These are phyloP conservation scores for Pseudopithomyces maydicus DNA, from an alignment of 2,329 filamentous ascomycete genomes.

Conservation along the genomic window DNA sequence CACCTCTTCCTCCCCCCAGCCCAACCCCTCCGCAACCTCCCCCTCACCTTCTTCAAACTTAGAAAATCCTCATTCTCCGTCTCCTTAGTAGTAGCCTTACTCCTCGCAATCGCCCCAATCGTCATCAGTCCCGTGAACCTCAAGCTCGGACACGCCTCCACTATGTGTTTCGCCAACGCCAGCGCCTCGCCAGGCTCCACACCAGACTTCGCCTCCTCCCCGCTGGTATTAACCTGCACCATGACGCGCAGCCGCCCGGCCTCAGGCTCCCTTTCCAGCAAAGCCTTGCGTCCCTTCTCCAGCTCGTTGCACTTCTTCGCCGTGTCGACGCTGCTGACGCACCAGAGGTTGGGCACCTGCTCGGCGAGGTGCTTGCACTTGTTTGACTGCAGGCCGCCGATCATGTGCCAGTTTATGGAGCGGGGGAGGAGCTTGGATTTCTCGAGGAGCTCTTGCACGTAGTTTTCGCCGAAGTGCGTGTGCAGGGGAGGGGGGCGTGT, in stretches of 20 bases:
- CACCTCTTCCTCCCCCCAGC: constrained; percentile 60
- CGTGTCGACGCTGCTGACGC: constrained; percentile 87
- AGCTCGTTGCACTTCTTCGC: constrained; percentile 85
- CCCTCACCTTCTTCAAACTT: constrained; percentile 69
- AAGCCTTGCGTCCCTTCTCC: constrained; percentile 72
- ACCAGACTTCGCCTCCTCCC: constrained; percentile 84
- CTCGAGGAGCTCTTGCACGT: constrained; percentile 77
- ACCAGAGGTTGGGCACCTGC: constrained; percentile 86
- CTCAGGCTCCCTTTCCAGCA: constrained; percentile 47
- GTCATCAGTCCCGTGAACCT: constrained; percentile 89
- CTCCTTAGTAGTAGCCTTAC: constrained; percentile 70
- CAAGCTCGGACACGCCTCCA: constrained; percentile 73
- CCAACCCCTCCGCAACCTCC: constrained; percentile 70
- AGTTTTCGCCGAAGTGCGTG: constrained; percentile 94
- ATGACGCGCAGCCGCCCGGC: constrained; percentile 68
- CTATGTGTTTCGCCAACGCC: constrained; percentile 71
- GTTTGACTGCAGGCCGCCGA: constrained; percentile 89
- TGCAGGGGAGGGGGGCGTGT: constrained; percentile 60
- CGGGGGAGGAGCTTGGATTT: constrained; percentile 81
- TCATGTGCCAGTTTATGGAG: constrained; percentile 91
- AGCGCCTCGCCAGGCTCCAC: constrained; percentile 69
- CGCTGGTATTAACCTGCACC: constrained; percentile 94
- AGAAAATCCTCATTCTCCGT: constrained; percentile 93
- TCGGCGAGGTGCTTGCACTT: constrained; percentile 87
- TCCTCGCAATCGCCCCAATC: constrained; percentile 91